A percentile compares a stretch with the other conserved stretches of the same genome.
Evolutionary conservation across 2,329 filamentous ascomycete species (phyloP).

Genomic region (Ophiostoma ips): DNA sequence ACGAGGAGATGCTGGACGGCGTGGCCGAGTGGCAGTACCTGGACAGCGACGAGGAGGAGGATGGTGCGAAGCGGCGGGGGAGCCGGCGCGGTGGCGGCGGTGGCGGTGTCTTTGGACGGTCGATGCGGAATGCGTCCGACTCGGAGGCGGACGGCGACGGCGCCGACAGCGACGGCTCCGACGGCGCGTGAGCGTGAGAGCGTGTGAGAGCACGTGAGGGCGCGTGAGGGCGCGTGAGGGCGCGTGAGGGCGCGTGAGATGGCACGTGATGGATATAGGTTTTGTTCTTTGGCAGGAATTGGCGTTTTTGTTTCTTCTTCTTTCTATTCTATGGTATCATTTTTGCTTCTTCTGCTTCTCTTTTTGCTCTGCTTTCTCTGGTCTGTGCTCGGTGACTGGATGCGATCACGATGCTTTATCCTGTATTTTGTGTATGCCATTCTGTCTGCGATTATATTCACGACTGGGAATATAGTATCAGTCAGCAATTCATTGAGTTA

Average conservation of each 20-base stretch:
- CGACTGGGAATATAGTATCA: too few relatives aligned
- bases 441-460: too few relatives aligned
- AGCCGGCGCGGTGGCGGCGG: not conserved
- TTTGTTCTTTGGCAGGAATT: not conserved
- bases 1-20: constrained; percentile 47
- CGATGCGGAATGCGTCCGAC: constrained; percentile 8
- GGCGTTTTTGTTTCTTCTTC: not conserved
- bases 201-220: too few relatives aligned
- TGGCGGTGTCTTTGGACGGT: constrained; percentile 8
- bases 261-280: not conserved
- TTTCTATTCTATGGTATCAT: not conserved
- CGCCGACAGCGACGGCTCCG: constrained; percentile 1
- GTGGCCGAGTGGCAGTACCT: constrained; percentile 45
- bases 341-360: not conserved
- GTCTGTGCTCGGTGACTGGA: too few relatives aligned
- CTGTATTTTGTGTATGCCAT: too few relatives aligned
- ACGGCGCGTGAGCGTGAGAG: constrained; percentile 1
- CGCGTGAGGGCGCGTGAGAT: too few relatives aligned
- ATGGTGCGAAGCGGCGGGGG: not conserved
- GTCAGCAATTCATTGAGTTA: too few relatives aligned
- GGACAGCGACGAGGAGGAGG: constrained; percentile 19
- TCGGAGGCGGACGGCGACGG: constrained; percentile 3
- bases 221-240: too few relatives aligned
- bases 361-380: not conserved
- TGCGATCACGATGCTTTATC: too few relatives aligned